Base-by-base conservation (phyloP, 805 yeast species). In the Sungouiella blattae region DNA sequence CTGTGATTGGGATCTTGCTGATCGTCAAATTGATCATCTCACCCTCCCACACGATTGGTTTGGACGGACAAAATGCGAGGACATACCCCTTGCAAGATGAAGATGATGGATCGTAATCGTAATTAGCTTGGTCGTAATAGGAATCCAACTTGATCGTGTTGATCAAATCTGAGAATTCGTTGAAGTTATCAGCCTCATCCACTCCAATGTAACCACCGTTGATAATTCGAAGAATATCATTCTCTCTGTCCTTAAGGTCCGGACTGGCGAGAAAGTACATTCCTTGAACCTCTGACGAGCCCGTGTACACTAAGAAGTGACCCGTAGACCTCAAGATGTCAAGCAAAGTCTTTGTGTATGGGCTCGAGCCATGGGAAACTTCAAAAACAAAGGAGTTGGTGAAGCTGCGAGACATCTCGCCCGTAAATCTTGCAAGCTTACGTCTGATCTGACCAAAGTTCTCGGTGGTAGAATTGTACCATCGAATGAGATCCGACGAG, bases 1-100 rank as follows among this genome's bases (percentile, higher is more conserved):
- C 81, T 16, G 77, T 66, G 3, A 73, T 60, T 0, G 80, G 75
- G 3, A 73, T 62, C 3, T 59, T 52, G 8, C 64, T 70, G 11
- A 77, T 56, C 11, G 70, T 67, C 5, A 85, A 55, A 28, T 78
- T 73, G 25, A 80, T 71, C 43, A 83, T 79, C 12, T 76, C 71
- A 4, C 97, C 97, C 41, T 84, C 88, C 98, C 98, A 91, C 32
- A 85, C 77, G 59, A 89, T 73, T 0, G 96, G 94, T 49, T 86
- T 86, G 2, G 81, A 72, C 0, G 95, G 88, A 49, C 86, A 80
- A 4, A 89, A 59, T 0, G 87, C 82, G 18, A 88, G 49, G 11
- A 87, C 73, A 44, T 85, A 87, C 0, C 87, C 85, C 18, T 67
- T 56, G 16, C 67, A 62, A 47, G 41, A 21, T 34, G 22, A 6